Evolutionary conservation across 2,329 filamentous ascomycete species (phyloP).

Genomic region (Sporothrix dimorphospora): DNA sequence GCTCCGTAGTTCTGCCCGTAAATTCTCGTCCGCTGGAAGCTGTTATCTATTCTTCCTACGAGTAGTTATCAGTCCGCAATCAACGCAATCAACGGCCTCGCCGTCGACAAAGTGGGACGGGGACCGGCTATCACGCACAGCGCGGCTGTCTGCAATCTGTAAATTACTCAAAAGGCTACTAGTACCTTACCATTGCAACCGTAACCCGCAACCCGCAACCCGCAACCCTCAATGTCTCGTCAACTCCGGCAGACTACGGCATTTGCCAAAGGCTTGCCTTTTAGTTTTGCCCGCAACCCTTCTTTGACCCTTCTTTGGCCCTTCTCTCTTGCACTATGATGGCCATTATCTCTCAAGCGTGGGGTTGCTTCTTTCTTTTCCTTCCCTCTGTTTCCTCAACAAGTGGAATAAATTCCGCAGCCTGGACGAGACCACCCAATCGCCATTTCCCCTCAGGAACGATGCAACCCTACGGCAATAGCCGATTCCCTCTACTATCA

Average conservation of each 20-base stretch:
- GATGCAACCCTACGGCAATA: constrained; percentile 16
- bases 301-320: neutral
- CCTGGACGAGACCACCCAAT: neutral
- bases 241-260: constrained; percentile 4
- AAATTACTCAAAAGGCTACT: no score
- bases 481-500: neutral
- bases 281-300: neutral
- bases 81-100: constrained; percentile 2
- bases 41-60: neutral
- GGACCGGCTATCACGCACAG: neutral
- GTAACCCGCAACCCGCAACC: neutral
- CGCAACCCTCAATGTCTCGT: constrained; percentile 2
- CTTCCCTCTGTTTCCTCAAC: neutral
- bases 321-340: neutral
- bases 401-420: neutral
- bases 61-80: neutral
- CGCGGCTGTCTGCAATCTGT: neutral
- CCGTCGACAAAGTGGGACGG: neutral
- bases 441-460: neutral
- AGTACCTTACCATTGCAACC: no score
- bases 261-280: neutral
- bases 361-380: neutral
- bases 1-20: neutral
- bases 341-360: neutral
- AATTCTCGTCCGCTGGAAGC: neutral